Evolutionary conservation across 1,284 basidiomycete species (phyloP).

Genomic region (Phlebopus sp.): DNA sequence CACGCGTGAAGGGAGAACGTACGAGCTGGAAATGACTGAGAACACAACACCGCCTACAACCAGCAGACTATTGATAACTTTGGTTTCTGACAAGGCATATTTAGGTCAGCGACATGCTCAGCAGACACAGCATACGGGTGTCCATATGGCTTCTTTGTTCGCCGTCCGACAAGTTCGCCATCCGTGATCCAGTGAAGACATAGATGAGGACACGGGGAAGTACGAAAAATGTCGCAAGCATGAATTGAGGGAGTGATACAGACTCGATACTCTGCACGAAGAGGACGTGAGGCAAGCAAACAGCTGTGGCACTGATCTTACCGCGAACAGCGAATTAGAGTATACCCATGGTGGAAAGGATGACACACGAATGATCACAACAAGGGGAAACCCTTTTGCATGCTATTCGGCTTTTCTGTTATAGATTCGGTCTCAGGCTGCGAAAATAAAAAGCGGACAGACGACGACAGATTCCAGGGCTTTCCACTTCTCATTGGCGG

Average conservation of each 20-base stretch:
- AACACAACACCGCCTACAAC: constrained; percentile 57
- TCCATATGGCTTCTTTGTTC: constrained; percentile 75
- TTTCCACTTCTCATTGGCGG: constrained; percentile 67
- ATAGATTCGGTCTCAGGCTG: constrained; percentile 1
- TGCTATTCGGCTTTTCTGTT: constrained; percentile 37
- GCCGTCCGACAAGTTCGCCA: constrained; percentile 74
- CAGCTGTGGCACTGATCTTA: constrained; percentile 36
- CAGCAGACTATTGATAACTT: constrained; percentile 59
- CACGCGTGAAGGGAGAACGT: constrained; percentile 26
- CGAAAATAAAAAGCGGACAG: constrained; percentile 28
- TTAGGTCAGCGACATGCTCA: constrained; percentile 9
- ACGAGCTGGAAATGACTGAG: constrained; percentile 64
- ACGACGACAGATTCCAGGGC: constrained; percentile 77
- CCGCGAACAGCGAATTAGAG: constrained; percentile 74
- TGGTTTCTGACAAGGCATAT: constrained; percentile 45
- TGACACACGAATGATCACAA: constrained; percentile 77
- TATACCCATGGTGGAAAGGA: constrained; percentile 85
- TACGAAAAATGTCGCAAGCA: constrained; percentile 65
- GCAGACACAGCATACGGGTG: constrained; percentile 44
- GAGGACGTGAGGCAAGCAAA: constrained; percentile 2
- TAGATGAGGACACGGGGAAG: constrained; percentile 71
- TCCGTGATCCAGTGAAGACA: constrained; percentile 74
- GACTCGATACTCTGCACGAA: constrained; percentile 61
- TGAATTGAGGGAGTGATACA: constrained; percentile 73
- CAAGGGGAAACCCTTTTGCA: constrained; percentile 70